Evolutionary conservation across 1,139 yeast species (phyloP).

Genomic region (Yamadazyma membranifaciens): DNA sequence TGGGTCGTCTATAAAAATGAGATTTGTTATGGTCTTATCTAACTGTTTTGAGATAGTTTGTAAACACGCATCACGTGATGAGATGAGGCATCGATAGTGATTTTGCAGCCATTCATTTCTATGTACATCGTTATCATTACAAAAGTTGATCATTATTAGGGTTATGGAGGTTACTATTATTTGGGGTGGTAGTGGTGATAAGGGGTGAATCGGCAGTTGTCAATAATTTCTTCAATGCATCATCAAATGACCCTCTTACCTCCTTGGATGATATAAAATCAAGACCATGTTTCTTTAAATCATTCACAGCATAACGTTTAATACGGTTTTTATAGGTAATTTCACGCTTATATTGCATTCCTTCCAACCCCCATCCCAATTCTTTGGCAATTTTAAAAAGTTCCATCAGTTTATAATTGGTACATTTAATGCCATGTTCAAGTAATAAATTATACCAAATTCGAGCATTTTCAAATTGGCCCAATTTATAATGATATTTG

Average conservation of each 20-base stretch:
- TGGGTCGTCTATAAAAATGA: slow-evolving; percentile 1
- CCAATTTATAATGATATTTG: slow-evolving; percentile 31
- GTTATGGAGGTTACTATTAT: neutral
- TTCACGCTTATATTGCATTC: slow-evolving; percentile 30
- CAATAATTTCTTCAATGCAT: neutral
- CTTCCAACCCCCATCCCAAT: slow-evolving; percentile 35
- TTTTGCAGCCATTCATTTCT: neutral
- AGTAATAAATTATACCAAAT: slow-evolving; percentile 40
- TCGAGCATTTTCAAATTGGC: slow-evolving; percentile 31
- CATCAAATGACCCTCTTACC: neutral
- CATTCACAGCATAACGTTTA: slow-evolving; percentile 18
- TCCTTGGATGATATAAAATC: slow-evolving; percentile 3
- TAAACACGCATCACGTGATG: neutral
- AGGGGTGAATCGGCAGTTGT: neutral
- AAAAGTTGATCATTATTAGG: neutral
- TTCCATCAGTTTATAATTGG: slow-evolving; percentile 28
- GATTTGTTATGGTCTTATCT: slow-evolving; percentile 6
- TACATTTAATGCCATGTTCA: slow-evolving; percentile 26
- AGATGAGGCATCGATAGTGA: too few relatives aligned
- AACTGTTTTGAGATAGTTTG: slow-evolving; percentile 4
- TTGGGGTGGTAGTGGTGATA: neutral
- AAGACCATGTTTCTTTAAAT: slow-evolving; percentile 21
- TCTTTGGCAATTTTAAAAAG: slow-evolving; percentile 36
- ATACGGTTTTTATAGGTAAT: slow-evolving; percentile 23
- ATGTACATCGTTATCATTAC: neutral